A percentile compares a stretch with the other conserved stretches of the same genome.
Conservation (phyloP, 2,329 filamentous ascomycete genomes). For the Didymella exigua region DNA sequence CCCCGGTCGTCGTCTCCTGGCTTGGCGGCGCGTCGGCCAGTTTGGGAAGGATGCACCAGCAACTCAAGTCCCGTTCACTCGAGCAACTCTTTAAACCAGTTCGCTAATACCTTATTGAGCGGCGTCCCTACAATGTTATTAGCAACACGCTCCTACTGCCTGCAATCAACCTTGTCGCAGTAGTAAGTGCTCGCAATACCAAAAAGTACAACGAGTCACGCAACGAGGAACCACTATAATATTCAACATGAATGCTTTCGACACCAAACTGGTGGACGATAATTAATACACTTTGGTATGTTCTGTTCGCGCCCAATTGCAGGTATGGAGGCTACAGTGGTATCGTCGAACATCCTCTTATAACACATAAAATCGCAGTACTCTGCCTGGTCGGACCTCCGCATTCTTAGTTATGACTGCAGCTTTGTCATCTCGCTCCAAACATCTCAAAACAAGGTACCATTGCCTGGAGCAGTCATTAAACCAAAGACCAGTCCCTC, state of each 20-base stretch:
- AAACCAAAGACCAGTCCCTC: too few species aligned
- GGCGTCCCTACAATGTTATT: background rate
- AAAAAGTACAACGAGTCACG: background rate
- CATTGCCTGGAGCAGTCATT: too few species aligned
- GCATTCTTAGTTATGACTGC: too few species aligned
- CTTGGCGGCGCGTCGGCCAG: conserved; percentile 33
- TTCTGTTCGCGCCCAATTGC: too few species aligned
- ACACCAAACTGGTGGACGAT: background rate
- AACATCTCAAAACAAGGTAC: background rate
- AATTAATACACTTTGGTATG: background rate
- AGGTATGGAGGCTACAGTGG: too few species aligned
- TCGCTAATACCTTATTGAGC: too few species aligned
- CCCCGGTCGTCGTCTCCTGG: conserved; percentile 42
- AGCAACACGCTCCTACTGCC: background rate
- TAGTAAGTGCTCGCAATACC: too few species aligned
- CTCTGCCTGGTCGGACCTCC: too few species aligned
- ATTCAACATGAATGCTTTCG: background rate
- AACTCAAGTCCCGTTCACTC: too few species aligned
- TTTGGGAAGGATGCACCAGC: conserved; percentile 23
- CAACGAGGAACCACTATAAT: background rate
- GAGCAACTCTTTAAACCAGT: background rate
- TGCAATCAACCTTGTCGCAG: too few species aligned
- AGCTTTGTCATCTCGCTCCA: background rate
- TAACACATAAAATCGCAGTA: too few species aligned
- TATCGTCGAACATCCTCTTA: too few species aligned